These are phyloP conservation scores for Colletotrichum simmondsii DNA, from an alignment of 2,329 filamentous ascomycete genomes.

Conservation along the genomic window DNA sequence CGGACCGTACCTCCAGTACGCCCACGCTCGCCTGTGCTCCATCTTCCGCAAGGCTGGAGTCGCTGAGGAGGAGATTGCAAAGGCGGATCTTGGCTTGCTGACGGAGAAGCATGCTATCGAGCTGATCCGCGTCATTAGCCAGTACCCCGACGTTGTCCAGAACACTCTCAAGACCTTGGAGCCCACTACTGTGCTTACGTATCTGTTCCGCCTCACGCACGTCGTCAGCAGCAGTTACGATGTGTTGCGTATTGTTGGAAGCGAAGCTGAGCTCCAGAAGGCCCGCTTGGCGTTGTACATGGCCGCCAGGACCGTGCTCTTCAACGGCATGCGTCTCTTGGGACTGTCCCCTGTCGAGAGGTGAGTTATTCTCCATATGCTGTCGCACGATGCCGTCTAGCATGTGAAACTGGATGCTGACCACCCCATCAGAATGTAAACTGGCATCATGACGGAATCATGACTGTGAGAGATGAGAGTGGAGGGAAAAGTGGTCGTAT, in stretches of 20 bases:
- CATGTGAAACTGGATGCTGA: constrained; percentile 26
- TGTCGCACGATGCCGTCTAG: neutral
- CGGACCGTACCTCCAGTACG: constrained; percentile 87
- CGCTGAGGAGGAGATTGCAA: constrained; percentile 65
- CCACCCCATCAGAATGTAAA: constrained; percentile 31
- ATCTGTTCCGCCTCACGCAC: constrained; percentile 90
- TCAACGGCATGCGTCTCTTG: constrained; percentile 85
- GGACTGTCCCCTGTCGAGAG: constrained; percentile 80
- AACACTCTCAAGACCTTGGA: constrained; percentile 89
- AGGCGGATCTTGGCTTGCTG: constrained; percentile 75
- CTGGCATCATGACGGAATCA: neutral
- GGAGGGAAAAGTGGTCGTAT: neutral
- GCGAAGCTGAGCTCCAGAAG: constrained; percentile 76
- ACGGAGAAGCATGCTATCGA: constrained; percentile 78
- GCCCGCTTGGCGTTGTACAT: constrained; percentile 84
- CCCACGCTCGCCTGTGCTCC: constrained; percentile 77
- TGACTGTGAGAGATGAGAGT: neutral
- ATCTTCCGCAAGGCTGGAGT: constrained; percentile 69
- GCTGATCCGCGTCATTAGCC: constrained; percentile 79
- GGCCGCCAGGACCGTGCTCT: constrained; percentile 77
- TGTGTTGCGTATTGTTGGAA: constrained; percentile 83
- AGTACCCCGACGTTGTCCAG: constrained; percentile 86
- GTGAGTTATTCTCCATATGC: constrained; percentile 18
- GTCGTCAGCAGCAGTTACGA: constrained; percentile 84
- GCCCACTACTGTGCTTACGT: constrained; percentile 67